Evolutionary conservation across 345 rosid genomes (phyloP), one percentile per base, ranked within the genome.

Genomic region (Cochlearia excelsa): DNA sequence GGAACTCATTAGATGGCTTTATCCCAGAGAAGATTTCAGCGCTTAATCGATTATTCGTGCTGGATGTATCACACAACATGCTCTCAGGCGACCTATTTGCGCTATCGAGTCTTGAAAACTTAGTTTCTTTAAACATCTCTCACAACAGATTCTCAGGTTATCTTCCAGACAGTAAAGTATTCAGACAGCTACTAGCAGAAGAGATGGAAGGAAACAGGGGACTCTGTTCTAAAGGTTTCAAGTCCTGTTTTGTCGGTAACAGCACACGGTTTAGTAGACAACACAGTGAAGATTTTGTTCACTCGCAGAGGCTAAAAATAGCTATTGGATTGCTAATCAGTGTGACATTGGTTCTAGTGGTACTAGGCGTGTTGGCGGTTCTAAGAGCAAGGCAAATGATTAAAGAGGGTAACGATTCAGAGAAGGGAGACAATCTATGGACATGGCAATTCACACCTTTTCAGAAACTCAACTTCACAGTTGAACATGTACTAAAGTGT

Each of bases 401-500:
- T n/a, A 69, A 44, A 7, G 72, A 73, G 6, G 81, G 71, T 57
- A 77, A 74, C n/a, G 84, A 80, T 40, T 80, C 82, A 11, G 87
- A 82, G 74, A 70, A 51, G 5, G 87, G 81, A 70, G 76, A 71
- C 4, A 75, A 64, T 57, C 46, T 75, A 7, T 75, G 82, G 80
- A 84, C 87, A 51, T 86, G 85, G 95, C 83, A 86, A 35, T 80
- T 86, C 81, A 86, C 95, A 53, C 87, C 95, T 29, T 86, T 86
- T 68, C 90, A 86, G 66, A 84, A 82, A 61, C 78, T 86, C 61
- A 82, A 72, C 69, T 86, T 86, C 71, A 74, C 87, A 4, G 79
- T 86, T 1, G 87, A 82, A 57, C 84, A 84, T 30, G 81, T 86
- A 49, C 71, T 86, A 62, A 83, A 75, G 67, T 80, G 85, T 61